Evolutionary conservation across 495 filamentous ascomycete genomes (phyloP).

Genomic region (Trichoderma virens): DNA sequence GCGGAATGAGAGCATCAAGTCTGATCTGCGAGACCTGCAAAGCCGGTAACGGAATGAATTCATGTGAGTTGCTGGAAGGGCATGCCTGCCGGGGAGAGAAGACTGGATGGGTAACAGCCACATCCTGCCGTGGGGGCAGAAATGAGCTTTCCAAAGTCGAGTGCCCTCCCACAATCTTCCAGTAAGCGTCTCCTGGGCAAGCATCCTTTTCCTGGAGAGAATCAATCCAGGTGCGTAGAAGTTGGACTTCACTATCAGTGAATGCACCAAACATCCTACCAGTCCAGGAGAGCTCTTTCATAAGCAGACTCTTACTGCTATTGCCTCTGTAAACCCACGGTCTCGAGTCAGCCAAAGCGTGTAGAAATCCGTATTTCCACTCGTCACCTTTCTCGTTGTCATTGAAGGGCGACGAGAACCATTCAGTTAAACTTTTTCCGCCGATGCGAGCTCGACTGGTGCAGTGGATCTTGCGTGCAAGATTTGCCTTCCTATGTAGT

Average conservation of each 20-base stretch:
- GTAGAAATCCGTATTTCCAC: background rate
- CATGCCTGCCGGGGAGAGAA: background rate
- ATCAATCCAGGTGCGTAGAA: constrained; percentile 30
- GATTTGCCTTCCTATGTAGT: constrained; percentile 25
- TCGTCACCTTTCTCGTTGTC: background rate
- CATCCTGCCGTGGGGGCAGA: background rate
- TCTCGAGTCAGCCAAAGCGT: constrained; percentile 8
- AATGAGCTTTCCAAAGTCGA: background rate
- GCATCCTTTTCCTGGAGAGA: constrained; percentile 12
- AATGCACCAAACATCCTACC: constrained; percentile 40
- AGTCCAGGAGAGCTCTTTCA: constrained; percentile 29
- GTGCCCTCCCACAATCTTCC: constrained; percentile 8
- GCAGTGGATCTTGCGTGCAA: constrained; percentile 29
- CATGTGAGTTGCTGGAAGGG: background rate
- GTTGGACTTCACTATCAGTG: constrained; percentile 28
- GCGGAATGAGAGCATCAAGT: background rate
- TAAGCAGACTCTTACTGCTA: constrained; percentile 28
- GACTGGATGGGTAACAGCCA: background rate
- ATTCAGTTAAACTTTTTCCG: constrained; percentile 11
- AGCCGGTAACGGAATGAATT: background rate
- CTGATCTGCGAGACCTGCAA: background rate
- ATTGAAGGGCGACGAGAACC: background rate
- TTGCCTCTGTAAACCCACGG: constrained; percentile 30
- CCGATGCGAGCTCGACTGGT: constrained; percentile 27
- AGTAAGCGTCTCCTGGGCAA: constrained; percentile 8